Conservation (phyloP, 2,329 filamentous ascomycete species). For the Acarospora socialis region DNA sequence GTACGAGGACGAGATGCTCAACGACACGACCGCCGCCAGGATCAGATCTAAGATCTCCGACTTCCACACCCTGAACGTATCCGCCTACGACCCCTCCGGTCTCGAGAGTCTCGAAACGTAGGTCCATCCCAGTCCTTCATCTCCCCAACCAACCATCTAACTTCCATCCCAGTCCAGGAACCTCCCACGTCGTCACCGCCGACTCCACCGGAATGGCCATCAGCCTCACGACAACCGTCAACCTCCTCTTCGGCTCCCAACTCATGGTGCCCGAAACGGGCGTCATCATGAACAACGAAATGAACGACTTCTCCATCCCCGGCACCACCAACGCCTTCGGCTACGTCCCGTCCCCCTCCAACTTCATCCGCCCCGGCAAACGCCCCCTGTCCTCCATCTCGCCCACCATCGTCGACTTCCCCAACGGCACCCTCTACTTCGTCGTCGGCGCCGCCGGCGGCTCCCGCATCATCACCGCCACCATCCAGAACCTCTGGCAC, state of each 20-base stretch:
- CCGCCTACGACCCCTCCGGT: constrained; percentile 56
- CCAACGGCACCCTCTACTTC: constrained; percentile 50
- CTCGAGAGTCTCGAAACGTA: constrained; percentile 51
- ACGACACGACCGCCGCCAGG: constrained; percentile 40
- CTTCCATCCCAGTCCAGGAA: constrained; percentile 28
- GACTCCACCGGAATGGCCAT: constrained; percentile 63
- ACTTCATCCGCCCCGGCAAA: constrained; percentile 70
- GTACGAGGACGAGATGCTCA: constrained; percentile 57
- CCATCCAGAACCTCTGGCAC: constrained; percentile 59
- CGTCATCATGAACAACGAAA: constrained; percentile 56
- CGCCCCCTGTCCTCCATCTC: constrained; percentile 72
- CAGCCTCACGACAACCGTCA: constrained; percentile 74
- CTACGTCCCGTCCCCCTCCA: constrained; percentile 63
- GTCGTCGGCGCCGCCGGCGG: constrained; percentile 66
- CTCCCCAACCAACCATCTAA: background rate
- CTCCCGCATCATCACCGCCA: constrained; percentile 68
- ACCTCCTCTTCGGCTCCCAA: constrained; percentile 68
- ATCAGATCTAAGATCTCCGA: constrained; percentile 59
- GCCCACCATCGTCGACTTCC: constrained; percentile 58
- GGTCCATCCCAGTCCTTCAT: constrained; percentile 8
- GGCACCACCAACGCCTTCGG: constrained; percentile 66
- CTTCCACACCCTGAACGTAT: constrained; percentile 52
- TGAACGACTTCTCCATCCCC: constrained; percentile 73
- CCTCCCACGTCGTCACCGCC: constrained; percentile 44
- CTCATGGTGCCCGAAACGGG: constrained; percentile 71